phyloP scores from a whole-genome alignment of 2,329 filamentous ascomycete genomes.

The Emmonsia crescens region DNA sequence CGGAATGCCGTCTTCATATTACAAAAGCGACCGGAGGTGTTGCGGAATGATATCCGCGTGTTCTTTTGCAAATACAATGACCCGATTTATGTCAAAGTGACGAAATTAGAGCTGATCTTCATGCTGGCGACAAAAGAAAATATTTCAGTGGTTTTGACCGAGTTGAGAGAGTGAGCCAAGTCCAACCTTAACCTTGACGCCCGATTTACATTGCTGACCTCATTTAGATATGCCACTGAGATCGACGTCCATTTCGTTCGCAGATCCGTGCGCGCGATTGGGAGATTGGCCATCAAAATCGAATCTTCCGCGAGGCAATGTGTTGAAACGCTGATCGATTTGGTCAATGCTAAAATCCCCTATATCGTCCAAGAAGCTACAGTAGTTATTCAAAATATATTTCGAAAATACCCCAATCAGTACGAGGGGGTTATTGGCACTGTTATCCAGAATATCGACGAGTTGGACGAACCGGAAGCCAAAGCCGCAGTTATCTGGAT shows the following conservation, averaged over 20 bases:
- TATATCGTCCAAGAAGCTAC: conserved; percentile 99
- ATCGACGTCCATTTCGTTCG: conserved; percentile 98
- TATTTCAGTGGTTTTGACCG: conserved; percentile 87
- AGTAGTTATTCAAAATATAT: conserved; percentile 97
- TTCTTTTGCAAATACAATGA: conserved; percentile 99
- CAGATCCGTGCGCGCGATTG: conserved; percentile 93
- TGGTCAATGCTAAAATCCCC: conserved; percentile 94
- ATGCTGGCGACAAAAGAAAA: conserved; percentile 96
- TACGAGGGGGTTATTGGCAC: conserved; percentile 97
- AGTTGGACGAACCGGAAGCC: conserved; percentile 90
- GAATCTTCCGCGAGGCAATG: conserved; percentile 83
- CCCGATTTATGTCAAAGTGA: conserved; percentile 98
- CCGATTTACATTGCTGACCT: conserved; percentile 3
- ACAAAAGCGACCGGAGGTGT: conserved; percentile 81
- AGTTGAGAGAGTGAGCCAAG: conserved; percentile 66
- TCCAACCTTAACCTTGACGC: too few relatives aligned
- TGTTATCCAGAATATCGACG: conserved; percentile 91
- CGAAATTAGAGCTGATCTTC: conserved; percentile 95
- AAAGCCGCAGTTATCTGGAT: conserved; percentile 99
- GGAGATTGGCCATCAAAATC: conserved; percentile 97
- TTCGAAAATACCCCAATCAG: conserved; percentile 97
- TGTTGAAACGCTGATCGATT: conserved; percentile 82
- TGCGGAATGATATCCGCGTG: conserved; percentile 92
- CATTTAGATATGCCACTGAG: conserved; percentile 68
- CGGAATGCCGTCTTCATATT: conserved; percentile 89